Evolutionary conservation across 768 basidiomycete genomes (phyloP).

Genomic region (Exidia glandulosa): DNA sequence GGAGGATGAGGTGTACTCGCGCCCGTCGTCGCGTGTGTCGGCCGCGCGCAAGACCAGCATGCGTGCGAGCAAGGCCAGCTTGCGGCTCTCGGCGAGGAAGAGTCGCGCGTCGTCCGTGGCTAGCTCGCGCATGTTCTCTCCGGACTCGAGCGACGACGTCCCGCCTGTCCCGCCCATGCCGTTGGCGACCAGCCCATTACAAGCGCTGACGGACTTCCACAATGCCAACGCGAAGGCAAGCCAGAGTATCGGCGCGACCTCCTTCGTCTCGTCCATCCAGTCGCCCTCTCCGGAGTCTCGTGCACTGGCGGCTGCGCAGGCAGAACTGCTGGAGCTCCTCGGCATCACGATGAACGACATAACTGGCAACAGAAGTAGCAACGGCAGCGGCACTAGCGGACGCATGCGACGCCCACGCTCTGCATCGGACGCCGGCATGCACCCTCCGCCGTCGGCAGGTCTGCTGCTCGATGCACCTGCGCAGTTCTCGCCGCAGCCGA

Average conservation of each 20-base stretch:
- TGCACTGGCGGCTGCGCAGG: constrained; percentile 53
- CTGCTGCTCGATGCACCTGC: background rate
- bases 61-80: constrained; percentile 53
- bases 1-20: background rate
- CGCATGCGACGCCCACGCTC: background rate
- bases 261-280: constrained; percentile 22
- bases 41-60: constrained; percentile 55
- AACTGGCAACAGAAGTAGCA: background rate
- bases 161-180: constrained; percentile 59
- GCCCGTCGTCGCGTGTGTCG: constrained; percentile 44
- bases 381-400: background rate
- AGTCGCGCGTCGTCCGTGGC: constrained; percentile 35
- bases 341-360: constrained; percentile 40
- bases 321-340: constrained; percentile 64
- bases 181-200: constrained; percentile 4
- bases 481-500: background rate
- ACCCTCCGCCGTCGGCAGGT: background rate
- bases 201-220: constrained; percentile 15
- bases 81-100: constrained; percentile 39
- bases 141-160: constrained; percentile 25
- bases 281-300: constrained; percentile 43
- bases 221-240: constrained; percentile 29
- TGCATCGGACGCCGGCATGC: background rate
- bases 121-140: constrained; percentile 27
- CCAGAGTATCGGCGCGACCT: constrained; percentile 24